These are phyloP conservation scores for Canariomyces notabilis DNA, from an alignment of 2,329 filamentous ascomycete genomes.

Conservation along the genomic window DNA sequence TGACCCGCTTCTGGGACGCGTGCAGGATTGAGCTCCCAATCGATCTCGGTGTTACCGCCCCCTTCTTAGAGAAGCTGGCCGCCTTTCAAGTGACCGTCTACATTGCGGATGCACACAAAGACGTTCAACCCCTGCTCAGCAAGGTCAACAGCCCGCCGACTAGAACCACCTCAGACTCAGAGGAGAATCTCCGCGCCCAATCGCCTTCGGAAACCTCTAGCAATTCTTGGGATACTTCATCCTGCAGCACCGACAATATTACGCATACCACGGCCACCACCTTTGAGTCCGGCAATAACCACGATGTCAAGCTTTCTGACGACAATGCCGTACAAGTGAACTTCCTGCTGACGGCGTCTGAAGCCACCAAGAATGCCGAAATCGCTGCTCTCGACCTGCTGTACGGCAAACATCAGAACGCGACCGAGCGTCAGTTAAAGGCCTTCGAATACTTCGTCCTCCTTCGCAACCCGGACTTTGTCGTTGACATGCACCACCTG, in stretches of 20 bases:
- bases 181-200: background rate
- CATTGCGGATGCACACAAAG: constrained; percentile 2
- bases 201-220: background rate
- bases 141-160: background rate
- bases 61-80: background rate
- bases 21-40: constrained; percentile 6
- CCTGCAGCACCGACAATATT: background rate
- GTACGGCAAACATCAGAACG: constrained; percentile 3
- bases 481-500: constrained; percentile 1
- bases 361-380: constrained; percentile 14
- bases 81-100: constrained; percentile 5
- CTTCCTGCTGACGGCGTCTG: constrained; percentile 10
- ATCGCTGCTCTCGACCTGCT: constrained; percentile 2
- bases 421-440: constrained; percentile 2
- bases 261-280: background rate
- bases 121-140: background rate
- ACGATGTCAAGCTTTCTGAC: background rate
- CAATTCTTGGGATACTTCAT: background rate
- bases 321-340: constrained; percentile 6
- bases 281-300: background rate
- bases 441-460: constrained; percentile 13
- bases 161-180: background rate
- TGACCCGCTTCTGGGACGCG: constrained; percentile 5
- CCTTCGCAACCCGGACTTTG: constrained; percentile 6
- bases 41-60: background rate